Evolutionary conservation across 331 rosid species (phyloP), one percentile per base, ranked within the genome.

Genomic region (Quercus lobata): DNA sequence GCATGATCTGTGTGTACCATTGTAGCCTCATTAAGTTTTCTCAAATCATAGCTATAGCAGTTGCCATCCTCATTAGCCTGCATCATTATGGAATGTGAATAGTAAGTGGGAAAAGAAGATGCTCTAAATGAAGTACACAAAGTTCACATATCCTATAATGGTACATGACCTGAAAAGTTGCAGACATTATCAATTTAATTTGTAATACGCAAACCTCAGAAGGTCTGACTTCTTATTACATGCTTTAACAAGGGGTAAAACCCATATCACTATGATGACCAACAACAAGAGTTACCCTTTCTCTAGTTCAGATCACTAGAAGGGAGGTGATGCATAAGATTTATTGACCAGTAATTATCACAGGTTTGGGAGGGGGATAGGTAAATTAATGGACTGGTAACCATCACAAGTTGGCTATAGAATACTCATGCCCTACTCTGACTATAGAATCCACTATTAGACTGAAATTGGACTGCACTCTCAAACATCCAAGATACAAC

Each of bases 31-130:
- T 74, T 81, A 54, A 93, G 87, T 76, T 89, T 93, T 85, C 98
- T 90, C 69, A 81, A 58, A 86, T 96, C 98, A 71, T 89, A 93
- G 73, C 93, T 96, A 77, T 96, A 93, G 87, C 97, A 93, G 80
- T 85, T 90, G 52, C 89, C 86, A 70, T 96, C 99, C 80, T 96
- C 99, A 84, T 93, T 96, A 72, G 99, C 98, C 98, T 96, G 90
- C 76, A 81, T 54, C 73, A 71, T 25, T 75, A 65, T 69, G 62
- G 80, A 83, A 80, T 58, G 1, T 25, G 37, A 62, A 32, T 66
- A 41, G 11, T 34, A 63, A 14, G 68, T 63, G 46, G 74, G 56
- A 79, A 7, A 24, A 44, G 34, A 75, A 34, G 41, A 72, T 63
- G 7, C 73, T 8, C 19, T 30, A 61, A 3, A 21, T 57, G 30